A percentile compares a stretch with the other conserved stretches of the same genome.
phyloP scores from a whole-genome alignment of 225 moss, liverwort and hornwort genomes.

The Rhytidiadelphus loreus region DNA sequence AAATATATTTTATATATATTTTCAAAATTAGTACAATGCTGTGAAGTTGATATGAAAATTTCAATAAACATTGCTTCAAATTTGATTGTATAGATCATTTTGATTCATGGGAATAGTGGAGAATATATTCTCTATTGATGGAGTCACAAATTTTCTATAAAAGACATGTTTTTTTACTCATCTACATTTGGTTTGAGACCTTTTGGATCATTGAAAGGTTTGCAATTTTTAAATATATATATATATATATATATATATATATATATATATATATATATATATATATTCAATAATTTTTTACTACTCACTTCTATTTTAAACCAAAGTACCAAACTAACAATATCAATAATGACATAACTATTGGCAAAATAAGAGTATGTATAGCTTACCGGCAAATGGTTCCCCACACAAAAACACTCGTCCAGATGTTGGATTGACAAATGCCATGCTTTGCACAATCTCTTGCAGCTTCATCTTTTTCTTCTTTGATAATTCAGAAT shows the following conservation, averaged over 20 bases:
- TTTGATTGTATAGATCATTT: background rate
- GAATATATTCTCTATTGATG: no score
- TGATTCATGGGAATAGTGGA: background rate
- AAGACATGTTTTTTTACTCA: fast-evolving
- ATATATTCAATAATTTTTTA: fast-evolving
- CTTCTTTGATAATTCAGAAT: background rate
- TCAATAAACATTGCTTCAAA: fast-evolving
- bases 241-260: no score
- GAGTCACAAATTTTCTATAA: fast-evolving
- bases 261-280: no score
- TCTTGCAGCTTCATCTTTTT: background rate
- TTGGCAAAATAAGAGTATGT: background rate
- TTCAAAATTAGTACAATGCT: no score
- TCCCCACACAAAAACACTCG: background rate
- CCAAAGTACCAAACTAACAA: no score
- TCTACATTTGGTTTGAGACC: background rate
- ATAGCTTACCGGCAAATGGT: background rate
- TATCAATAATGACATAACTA: no score
- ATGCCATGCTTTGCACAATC: background rate
- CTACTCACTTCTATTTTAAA: no score
- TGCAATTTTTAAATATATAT: fast-evolving
- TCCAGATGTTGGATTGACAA: background rate
- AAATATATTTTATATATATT: background rate
- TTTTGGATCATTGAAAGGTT: background rate
- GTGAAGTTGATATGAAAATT: background rate